Evolutionary conservation across 192 early-diverging fungal genomes (phyloP), one percentile per base, ranked within the genome.

Genomic region (Coemansia sp.): DNA sequence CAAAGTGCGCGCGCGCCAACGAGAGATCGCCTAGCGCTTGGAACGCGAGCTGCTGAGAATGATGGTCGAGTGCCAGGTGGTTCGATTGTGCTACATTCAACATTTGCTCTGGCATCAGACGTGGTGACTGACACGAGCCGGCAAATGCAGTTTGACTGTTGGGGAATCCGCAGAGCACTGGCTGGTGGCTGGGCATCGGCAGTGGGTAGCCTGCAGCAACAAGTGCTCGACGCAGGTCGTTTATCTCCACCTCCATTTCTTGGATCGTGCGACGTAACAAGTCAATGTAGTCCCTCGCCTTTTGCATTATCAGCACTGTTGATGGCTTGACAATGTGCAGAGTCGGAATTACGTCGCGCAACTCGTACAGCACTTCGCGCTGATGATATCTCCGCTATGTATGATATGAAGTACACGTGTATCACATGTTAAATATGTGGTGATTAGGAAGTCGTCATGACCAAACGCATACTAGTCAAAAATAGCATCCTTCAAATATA

Each of bases 291-390:
- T 86, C 85, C 34, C 83, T 83, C 3, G 85, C 74, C 36, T 86
- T 86, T 77, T 83, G 80, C 85, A 86, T 86, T 64, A 86, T 86
- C 31, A 83, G 69, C 9, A 86, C 85, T 0, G 85, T 83, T 8
- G 85, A 86, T 40, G 85, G 78, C 46, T 83, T 86, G 53, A 80
- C 77, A 41, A 78, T 74, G 39, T 78, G 77, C 13, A 86, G 75
- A 2, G 78, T 79, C 3, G 85, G 85, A 22, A 86, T 80, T 6
- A 83, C 74, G 15, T 86, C 85, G 20, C 85, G 85, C 62, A 86
- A 58, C 66, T 86, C 80, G 60, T 83, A 86, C 16, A 86, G 65
- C 0, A 86, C 72, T 53, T 86, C 85, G 12, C 85, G 74, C 40
- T 86, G 85, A 46, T 86, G 80, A 44, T 83, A 78, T 29, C 85